Base-by-base conservation (phyloP, 129 eudicot genomes). In the Tagetes erecta region DNA sequence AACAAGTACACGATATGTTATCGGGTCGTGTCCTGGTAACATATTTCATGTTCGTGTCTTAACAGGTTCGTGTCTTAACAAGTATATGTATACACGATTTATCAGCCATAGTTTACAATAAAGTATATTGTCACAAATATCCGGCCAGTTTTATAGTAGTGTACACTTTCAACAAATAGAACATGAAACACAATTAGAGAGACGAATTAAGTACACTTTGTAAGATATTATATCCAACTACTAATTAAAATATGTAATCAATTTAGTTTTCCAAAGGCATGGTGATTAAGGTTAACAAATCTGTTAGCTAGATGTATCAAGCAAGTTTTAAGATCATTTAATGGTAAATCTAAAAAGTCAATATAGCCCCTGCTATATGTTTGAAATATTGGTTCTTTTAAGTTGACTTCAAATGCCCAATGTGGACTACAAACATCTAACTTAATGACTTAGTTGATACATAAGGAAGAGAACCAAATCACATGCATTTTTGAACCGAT, bases 321-420 rank as follows among this genome's bases (percentile, higher is more conserved):
- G 30, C 65, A 49, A 71, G 59, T 57, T 72, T 51, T 63, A 78
- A 8, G 59, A 14, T 50, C 67, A 71, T 50, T 75, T 71, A 78
- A 78, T 78, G 71, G 38, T 51, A 35, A 51, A 41, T 34, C 50
- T 51, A 78, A 50, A 49, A 78, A 71, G 58, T 71, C 82, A 45
- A 63, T 35, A 44, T 47, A 51, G 76, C 71, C 60, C 38, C 27
- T 52, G 13, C 14, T 62, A 49, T 70, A 78, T 41, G 38, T 50
- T 50, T 63, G 77, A 78, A 57, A 39, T 71, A 63, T 78, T 64
- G 34, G 67, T 40, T 64, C 42, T 69, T 51, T 71, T 31, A 50
- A 60, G 77, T 78, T 78, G 82, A 78, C 77, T 78, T 70, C 20
- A 45, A 33, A 33, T 72, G 45, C 56, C 50, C 63, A 8, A 78